Evolutionary conservation across 768 basidiomycete genomes (phyloP).

Genomic region (Phaeolepiota aurea): DNA sequence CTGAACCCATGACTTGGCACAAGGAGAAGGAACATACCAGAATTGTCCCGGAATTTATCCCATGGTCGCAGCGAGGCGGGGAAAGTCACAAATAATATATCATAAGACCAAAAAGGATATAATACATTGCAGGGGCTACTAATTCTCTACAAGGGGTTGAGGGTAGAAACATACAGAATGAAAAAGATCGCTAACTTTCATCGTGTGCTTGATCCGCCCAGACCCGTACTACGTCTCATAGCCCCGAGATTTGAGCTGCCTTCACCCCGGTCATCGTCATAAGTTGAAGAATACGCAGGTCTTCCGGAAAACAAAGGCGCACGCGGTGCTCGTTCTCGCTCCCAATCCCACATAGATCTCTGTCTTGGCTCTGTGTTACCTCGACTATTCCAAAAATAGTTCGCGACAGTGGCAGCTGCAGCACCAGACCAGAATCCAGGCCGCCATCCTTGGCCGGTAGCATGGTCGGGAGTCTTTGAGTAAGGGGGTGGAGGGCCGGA

Average conservation of each 20-base stretch:
- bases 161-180: background rate
- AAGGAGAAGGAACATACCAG: no score
- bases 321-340: conserved; percentile 27
- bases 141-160: conserved; percentile 54
- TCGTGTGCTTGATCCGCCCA: conserved; percentile 70
- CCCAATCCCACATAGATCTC: conserved; percentile 49
- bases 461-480: conserved; percentile 25
- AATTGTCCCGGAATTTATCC: background rate
- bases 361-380: conserved; percentile 13
- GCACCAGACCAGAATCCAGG: conserved; percentile 88
- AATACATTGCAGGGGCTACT: no score
- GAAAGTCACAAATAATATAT: background rate
- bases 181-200: conserved; percentile 20
- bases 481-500: conserved; percentile 48
- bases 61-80: background rate
- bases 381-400: conserved; percentile 40
- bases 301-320: conserved; percentile 12
- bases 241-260: conserved; percentile 62
- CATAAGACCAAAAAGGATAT: background rate
- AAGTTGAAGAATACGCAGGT: conserved; percentile 15
- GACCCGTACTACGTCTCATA: conserved; percentile 72
- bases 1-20: no score
- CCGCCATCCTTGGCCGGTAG: conserved; percentile 29
- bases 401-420: conserved; percentile 61
- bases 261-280: conserved; percentile 52